Conservation (phyloP, 2,329 filamentous ascomycete genomes). For the Diaporthe sp. region DNA sequence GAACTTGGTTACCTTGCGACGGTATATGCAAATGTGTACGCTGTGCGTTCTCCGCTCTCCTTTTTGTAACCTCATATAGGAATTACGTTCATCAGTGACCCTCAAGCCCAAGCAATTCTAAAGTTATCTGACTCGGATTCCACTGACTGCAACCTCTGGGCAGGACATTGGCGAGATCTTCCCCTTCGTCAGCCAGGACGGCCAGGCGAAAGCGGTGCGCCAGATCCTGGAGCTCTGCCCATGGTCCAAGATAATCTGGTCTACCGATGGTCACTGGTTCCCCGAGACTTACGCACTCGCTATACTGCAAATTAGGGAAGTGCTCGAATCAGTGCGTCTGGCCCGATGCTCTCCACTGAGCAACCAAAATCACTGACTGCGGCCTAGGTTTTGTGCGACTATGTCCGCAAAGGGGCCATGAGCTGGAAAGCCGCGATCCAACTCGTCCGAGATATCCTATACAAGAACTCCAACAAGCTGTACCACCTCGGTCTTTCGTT, state of each 20-base stretch:
- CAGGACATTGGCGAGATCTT: constrained; percentile 87
- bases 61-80: not conserved
- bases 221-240: constrained; percentile 83
- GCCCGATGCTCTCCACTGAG: not conserved
- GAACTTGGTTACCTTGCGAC: constrained; percentile 84
- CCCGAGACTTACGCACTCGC: constrained; percentile 84
- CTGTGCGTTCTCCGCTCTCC: constrained; percentile 50
- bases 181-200: constrained; percentile 81
- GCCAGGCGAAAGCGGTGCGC: constrained; percentile 78
- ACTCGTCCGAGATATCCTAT: constrained; percentile 78
- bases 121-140: not conserved
- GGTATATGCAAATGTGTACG: constrained; percentile 84
- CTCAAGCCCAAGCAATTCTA: too few species aligned
- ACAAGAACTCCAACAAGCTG: constrained; percentile 82
- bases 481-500: constrained; percentile 73
- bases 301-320: constrained; percentile 79
- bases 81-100: not conserved
- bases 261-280: constrained; percentile 84
- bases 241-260: constrained; percentile 82
- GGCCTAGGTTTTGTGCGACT: constrained; percentile 73
- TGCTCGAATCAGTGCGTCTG: constrained; percentile 71
- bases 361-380: constrained; percentile 33
- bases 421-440: constrained; percentile 72
- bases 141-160: not conserved
- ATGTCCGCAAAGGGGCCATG: constrained; percentile 75